Percentiles rank a stretch among this genome's conserved stretches.
phyloP scores from a whole-genome alignment of 1,284 basidiomycete genomes.

The Phellopilus nigrolimitatus region DNA sequence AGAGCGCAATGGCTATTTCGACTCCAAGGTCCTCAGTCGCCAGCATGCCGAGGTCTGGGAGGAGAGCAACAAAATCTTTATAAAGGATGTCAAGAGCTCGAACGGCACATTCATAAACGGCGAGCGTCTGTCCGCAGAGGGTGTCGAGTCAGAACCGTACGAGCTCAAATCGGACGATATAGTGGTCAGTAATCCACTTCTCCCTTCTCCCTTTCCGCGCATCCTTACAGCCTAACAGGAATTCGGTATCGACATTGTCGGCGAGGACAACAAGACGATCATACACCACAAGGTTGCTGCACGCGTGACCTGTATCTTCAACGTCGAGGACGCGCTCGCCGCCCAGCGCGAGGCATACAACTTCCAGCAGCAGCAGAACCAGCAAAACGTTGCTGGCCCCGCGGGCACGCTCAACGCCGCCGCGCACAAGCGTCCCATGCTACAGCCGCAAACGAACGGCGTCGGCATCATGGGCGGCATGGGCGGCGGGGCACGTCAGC shows the following conservation, averaged over 20 bases:
- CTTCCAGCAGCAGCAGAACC: slow-evolving; percentile 35
- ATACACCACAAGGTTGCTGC: slow-evolving; percentile 98
- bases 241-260: slow-evolving; percentile 98
- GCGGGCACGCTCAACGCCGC: slow-evolving; percentile 26
- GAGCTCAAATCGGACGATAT: slow-evolving; percentile 95
- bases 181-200: slow-evolving; percentile 47
- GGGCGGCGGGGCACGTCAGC: slow-evolving; percentile 62
- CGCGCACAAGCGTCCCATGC: slow-evolving; percentile 47
- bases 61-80: slow-evolving; percentile 89
- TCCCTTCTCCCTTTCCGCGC: slow-evolving; percentile 7
- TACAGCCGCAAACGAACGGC: slow-evolving; percentile 45
- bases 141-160: slow-evolving; percentile 88
- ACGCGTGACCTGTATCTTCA: slow-evolving; percentile 85
- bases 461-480: slow-evolving; percentile 70
- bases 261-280: slow-evolving; percentile 97
- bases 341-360: slow-evolving; percentile 47
- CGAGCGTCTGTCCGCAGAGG: slow-evolving; percentile 86
- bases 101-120: slow-evolving; percentile 99
- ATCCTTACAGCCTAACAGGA: slow-evolving; percentile 48
- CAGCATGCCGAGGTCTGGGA: slow-evolving; percentile 99
- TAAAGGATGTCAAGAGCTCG: slow-evolving; percentile 97
- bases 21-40: slow-evolving; percentile 92
- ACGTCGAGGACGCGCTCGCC: slow-evolving; percentile 76
- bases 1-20: slow-evolving; percentile 95
- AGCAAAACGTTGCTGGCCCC: slow-evolving; percentile 21